Base-by-base conservation (phyloP, 2,329 filamentous ascomycete genomes). In the Stagonosporopsis rhizophila region DNA sequence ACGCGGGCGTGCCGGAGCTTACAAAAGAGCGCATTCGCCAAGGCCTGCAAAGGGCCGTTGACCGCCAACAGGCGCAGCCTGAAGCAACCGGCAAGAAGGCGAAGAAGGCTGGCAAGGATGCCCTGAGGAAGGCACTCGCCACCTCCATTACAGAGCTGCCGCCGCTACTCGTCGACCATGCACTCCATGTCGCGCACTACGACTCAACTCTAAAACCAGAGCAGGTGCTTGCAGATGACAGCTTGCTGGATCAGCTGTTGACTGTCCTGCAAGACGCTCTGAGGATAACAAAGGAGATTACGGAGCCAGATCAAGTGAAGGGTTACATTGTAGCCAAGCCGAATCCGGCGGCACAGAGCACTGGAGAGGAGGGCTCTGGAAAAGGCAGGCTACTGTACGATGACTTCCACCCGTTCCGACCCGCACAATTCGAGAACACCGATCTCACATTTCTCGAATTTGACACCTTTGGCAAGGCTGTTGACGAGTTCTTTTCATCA, bases 401-500 rank as follows among this genome's bases (percentile, higher is more conserved):
- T 51, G 95, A 99, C 68, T 98, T 97, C 67, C 94, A 98, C 66
- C 95, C 95, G 0, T 98, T 98, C 74, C 81, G 89, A 35, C 95
- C 95, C 0, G 81, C 83, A 20, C 94, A 98, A 65, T 90, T 96
- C 59, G 85, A 88, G 59, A 87, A 92, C 52, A 79, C 86, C 0
- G 78, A 82, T 0, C 84, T 88, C 22, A 84, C 86, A 3, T 86
- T 96, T 15, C 71, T 98, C 12, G 85, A 91, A 50, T 92, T 93
- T 63, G 84, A 91, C 6, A 89, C 88, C 9, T 98, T 96, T 80
- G 97, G 97, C 75, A 90, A 89, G 70, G 95, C 92, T 0, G 92
- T 96, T 0, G 95, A 99, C 71, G 91, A 96, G 65, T 99, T 97
- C 79, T 98, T 96, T 75, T 98, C 95, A 0, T 98, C 94, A 0